These are phyloP conservation scores for Magnolia sinica DNA, from an alignment of 164 flowering plant genomes.

Conservation along the genomic window DNA sequence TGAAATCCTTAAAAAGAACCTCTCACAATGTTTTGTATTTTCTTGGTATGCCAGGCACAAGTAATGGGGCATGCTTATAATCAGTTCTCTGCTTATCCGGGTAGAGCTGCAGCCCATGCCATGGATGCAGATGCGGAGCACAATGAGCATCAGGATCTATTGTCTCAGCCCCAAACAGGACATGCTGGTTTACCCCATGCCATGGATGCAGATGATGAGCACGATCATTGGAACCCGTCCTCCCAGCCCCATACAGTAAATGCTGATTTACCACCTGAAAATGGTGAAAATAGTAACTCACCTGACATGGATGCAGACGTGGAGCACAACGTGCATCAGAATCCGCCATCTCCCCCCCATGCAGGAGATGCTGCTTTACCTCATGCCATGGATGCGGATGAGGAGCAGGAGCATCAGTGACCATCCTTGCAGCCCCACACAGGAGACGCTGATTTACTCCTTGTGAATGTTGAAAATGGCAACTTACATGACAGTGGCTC, in stretches of 20 bases:
- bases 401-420: neutral
- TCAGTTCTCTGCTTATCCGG: constrained; percentile 22
- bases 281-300: constrained; percentile 15
- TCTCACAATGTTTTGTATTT: no score
- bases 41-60: constrained; percentile 26
- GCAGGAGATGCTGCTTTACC: neutral
- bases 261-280: neutral
- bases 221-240: neutral
- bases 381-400: neutral
- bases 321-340: neutral
- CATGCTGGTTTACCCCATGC: constrained; percentile 9
- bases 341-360: neutral
- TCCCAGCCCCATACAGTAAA: neutral
- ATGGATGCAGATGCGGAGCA: constrained; percentile 11
- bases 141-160: constrained; percentile 6
- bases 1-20: no score
- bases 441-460: constrained; percentile 9
- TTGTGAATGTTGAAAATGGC: constrained; percentile 16
- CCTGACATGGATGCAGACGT: neutral
- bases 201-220: neutral
- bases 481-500: neutral
- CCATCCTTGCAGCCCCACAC: constrained; percentile 5
- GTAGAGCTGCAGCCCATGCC: constrained; percentile 10
- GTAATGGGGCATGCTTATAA: constrained; percentile 17
- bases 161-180: constrained; percentile 3